A percentile compares a stretch with the other conserved stretches of the same genome.
These are phyloP conservation scores for Colletotrichum zoysiae DNA, from an alignment of 2,329 filamentous ascomycete species.

Conservation along the genomic window DNA sequence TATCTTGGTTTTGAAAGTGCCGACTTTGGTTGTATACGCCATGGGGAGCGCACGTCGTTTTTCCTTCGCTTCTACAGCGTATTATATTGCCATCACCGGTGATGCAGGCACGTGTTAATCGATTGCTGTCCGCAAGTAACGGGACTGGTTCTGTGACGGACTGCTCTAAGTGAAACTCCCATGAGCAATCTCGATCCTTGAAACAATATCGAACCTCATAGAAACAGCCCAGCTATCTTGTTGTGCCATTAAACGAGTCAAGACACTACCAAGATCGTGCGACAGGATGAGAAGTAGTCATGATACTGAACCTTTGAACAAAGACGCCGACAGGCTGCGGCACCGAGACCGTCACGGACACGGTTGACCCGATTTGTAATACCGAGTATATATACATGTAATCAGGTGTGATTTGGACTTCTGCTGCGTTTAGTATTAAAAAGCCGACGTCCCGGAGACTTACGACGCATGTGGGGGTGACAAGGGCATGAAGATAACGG, in stretches of 20 bases:
- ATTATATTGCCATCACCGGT: too few relatives aligned
- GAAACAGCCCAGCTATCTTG: too few relatives aligned
- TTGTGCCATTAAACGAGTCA: neutral
- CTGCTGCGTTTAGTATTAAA: neutral
- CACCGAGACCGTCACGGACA: neutral
- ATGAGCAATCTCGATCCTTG: neutral
- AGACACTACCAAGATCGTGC: neutral
- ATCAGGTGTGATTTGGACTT: neutral
- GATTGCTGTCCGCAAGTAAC: too few relatives aligned
- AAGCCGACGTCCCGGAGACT: neutral
- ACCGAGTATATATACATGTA: too few relatives aligned
- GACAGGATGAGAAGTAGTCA: too few relatives aligned
- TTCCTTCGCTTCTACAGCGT: neutral
- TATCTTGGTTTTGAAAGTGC: too few relatives aligned
- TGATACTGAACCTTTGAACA: neutral
- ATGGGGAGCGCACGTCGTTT: neutral
- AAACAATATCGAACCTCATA: neutral
- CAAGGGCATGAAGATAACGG: too few relatives aligned
- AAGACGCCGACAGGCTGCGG: neutral
- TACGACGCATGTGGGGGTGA: neutral
- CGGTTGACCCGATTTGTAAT: neutral
- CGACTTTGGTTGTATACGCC: neutral
- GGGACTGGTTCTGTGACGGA: neutral
- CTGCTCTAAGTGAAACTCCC: neutral
- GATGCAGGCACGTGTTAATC: too few relatives aligned